Evolutionary conservation across 2,329 filamentous ascomycete species (phyloP), one percentile per base, ranked within the genome.

Genomic region (Exophiala calicioides): DNA sequence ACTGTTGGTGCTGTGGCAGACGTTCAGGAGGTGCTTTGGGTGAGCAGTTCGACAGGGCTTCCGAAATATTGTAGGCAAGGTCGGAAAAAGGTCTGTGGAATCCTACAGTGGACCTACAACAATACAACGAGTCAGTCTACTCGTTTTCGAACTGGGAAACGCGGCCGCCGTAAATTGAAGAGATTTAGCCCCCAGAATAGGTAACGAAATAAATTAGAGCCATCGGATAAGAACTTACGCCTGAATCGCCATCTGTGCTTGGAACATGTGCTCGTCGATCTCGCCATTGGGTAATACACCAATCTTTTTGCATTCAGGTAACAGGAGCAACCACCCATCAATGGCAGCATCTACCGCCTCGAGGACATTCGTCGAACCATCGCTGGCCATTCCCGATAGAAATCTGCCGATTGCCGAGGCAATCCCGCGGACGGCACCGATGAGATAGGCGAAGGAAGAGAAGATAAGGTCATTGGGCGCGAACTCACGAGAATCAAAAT

Each of bases 171-270:
- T n/a, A n/a, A n/a, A n/a, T n/a, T n/a, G n/a, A n/a, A n/a, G n/a
- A n/a, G n/a, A n/a, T n/a, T n/a, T n/a, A n/a, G n/a, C n/a, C n/a
- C n/a, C n/a, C n/a, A n/a, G n/a, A n/a, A n/a, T n/a, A n/a, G n/a
- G n/a, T n/a, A n/a, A n/a, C n/a, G 18, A 29, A 13, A 5, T 7
- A 27, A 5, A 18, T 20, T 26, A 19, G 36, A 40, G 24, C 16
- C 21, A 10, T 13, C 19, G 5, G 20, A 35, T 7, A 26, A 26
- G 33, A 21, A 47, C 48, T 51, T 43, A 51, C 48, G 39, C 48
- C 19, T 79, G 72, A 41, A 78, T 75, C 59, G 95, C 87, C 81
- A 94, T 91, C 53, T 88, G 85, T 1, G 88, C 90, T 65, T 94
- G 88, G 69, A 95, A 95, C 67, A 95, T 83, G 78, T 95, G 85